Percentiles rank a stretch among this genome's conserved stretches.
Evolutionary conservation across 441 rosid species (phyloP).

Genomic region (Mallotus repandus): DNA sequence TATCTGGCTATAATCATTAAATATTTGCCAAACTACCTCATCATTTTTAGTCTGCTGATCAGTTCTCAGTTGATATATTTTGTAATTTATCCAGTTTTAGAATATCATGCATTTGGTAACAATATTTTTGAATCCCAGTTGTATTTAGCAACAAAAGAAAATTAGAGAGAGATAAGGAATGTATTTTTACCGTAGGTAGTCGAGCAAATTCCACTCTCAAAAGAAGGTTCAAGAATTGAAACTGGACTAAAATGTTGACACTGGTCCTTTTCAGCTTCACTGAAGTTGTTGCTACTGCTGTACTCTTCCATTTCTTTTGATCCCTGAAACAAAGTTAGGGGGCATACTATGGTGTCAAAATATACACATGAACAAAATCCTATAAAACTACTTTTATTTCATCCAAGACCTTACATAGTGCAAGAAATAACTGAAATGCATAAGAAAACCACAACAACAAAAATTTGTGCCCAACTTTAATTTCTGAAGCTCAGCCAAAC

Average conservation of each 20-base stretch:
- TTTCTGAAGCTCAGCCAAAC: not conserved
- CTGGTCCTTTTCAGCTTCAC: slow-evolving; percentile 34
- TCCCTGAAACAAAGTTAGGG: slow-evolving; percentile 29
- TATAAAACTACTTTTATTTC: not conserved
- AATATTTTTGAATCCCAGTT: not conserved
- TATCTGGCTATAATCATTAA: not conserved
- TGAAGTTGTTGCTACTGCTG: slow-evolving; percentile 34
- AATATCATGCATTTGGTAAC: not conserved
- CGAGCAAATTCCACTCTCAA: slow-evolving; percentile 33
- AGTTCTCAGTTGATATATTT: not conserved
- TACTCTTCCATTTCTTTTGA: slow-evolving; percentile 38
- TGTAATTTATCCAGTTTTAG: too few relatives aligned
- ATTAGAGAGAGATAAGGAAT: not conserved
- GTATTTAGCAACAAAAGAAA: not conserved
- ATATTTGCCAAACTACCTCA: not conserved
- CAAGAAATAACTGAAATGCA: not conserved
- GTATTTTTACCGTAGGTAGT: slow-evolving; percentile 29
- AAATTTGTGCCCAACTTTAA: not conserved
- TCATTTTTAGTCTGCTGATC: not conserved
- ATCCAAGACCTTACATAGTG: not conserved
- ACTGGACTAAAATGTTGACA: slow-evolving; percentile 28
- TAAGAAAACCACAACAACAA: not conserved
- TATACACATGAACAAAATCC: not conserved
- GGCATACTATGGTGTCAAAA: not conserved
- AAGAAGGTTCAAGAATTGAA: slow-evolving; percentile 47